Evolutionary conservation across 805 yeast genomes (phyloP), one percentile per base, ranked within the genome.

Genomic region (Ogataea minuta): DNA sequence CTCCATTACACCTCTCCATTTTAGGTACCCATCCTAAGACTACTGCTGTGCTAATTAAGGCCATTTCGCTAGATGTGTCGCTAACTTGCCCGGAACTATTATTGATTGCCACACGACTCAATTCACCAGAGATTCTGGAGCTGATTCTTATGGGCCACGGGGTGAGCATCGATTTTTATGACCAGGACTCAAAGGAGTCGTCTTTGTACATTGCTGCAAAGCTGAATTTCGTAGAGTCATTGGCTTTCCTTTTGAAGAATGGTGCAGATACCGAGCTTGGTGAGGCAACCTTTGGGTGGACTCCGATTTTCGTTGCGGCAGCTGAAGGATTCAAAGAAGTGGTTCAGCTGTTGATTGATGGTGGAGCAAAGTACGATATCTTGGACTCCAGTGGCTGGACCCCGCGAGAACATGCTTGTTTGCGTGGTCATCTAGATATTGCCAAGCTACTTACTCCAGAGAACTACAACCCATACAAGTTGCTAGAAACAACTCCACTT

Each of bases 381-480:
- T 70, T 74, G 12, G 98, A 91, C 64, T 82, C 78, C 31, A 82
- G 93, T 36, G 97, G 97, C 0, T 91, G 98, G 98, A 78, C 88
- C 13, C 96, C 98, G n/a, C 80, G 88, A 80, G 98, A 91, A 55
- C 98, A 91, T 61, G 96, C 97, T 0, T 81, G 87, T 34, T 67
- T 91, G 31, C 73, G 97, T 52, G 98, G 98, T 4, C 95, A 89
- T 59, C 64, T 90, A 42, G 71, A 67, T 2, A 75, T 87, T 25
- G 81, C 93, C 1, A 77, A 77, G 36, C 51, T 77, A 53, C 65
- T 91, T 39, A 70, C 70, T 21, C 85, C 85, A 1, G 41, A 50
- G 3, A 65, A 73, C 48, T 69, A 63, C 41, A 62, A 67, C 34
- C 64, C 68, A 1, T 56, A 59, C 36, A 50, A 49, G 9, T 31